Conservation (phyloP, 2,329 filamentous ascomycete genomes). For the Fusarium marasasianum region DNA sequence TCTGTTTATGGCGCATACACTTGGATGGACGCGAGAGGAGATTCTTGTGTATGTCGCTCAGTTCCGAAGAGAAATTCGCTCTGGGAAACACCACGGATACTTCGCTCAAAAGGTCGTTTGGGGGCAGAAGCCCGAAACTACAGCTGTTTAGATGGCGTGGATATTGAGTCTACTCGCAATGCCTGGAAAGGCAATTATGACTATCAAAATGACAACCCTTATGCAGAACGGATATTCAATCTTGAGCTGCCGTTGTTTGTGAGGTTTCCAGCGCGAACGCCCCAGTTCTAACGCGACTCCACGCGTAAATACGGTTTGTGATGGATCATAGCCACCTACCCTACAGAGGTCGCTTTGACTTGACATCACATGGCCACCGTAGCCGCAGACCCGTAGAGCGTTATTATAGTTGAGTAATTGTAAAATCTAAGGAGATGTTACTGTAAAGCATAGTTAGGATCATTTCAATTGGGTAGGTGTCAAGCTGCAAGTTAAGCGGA, state of each 20-base stretch:
- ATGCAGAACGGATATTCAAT: rapidly evolving
- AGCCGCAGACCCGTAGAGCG: too few relatives aligned
- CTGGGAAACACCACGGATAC: conserved; percentile 44
- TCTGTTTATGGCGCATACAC: conserved; percentile 48
- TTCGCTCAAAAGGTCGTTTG: conserved; percentile 45
- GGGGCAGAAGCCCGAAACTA: conserved; percentile 47
- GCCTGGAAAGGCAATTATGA: background rate
- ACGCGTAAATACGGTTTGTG: rapidly evolving
- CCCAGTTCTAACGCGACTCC: background rate
- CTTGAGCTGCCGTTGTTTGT: background rate
- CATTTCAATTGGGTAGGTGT: rapidly evolving
- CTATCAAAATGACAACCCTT: rapidly evolving
- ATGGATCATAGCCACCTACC: background rate
- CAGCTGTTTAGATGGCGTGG: background rate
- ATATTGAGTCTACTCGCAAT: rapidly evolving
- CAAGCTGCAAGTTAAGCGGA: background rate
- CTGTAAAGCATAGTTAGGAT: too few relatives aligned
- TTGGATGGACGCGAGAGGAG: conserved; percentile 49
- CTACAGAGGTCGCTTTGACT: rapidly evolving
- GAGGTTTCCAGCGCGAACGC: rapidly evolving
- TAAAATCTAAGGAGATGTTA: rapidly evolving
- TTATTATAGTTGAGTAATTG: rapidly evolving
- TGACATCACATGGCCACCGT: background rate
- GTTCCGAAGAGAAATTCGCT: conserved; percentile 45
- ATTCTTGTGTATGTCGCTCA: conserved; percentile 47